Evolutionary conservation across 768 basidiomycete genomes (phyloP), one percentile per base, ranked within the genome.

Genomic region (Saitozyma podzolica): DNA sequence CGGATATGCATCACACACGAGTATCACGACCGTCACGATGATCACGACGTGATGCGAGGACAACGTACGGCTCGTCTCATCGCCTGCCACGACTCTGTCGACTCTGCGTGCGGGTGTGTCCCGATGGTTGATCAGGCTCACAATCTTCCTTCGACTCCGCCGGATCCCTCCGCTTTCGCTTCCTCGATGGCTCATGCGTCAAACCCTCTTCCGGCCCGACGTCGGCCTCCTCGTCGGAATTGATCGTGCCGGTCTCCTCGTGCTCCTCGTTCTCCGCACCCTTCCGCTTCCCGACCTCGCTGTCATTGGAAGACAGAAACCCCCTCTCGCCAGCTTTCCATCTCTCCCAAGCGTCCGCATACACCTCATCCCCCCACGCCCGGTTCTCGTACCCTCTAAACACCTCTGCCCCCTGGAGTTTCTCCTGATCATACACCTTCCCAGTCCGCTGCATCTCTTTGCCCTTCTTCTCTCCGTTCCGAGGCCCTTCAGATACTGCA

Each of bases 361-460:
- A 78, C 17, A 54, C 65, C 57, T 62, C 66, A 59, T 76, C 70
- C 9, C 16, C 61, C 70, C 75, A 76, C 29, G 72, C 67, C 57
- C 62, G 59, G 48, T 69, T 61, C 42, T 72, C 51, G 48, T 55
- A 68, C 14, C 17, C 50, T 54, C 70, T 69, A 60, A 76, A 78
- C 3, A 76, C 59, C 37, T 51, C 37, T 19, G 77, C 71, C 13
- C 77, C 77, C 8, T 69, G 58, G 48, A 73, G 54, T 55, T 78
- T 78, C 40, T 57, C 70, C 40, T 69, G 58, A 64, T 78, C 77
- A 45, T 67, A 70, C 10, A 78, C 66, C 56, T 78, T 54, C 0
- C 77, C 77, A 10, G 75, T 78, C 3, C 77, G 55, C 16, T 56
- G 17, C 19, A 71, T 72, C 53, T 68, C 75, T 51, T 61, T 50